These are phyloP conservation scores for Chaetomiaceae sp. DNA, from an alignment of 2,329 filamentous ascomycete species.

Conservation along the genomic window DNA sequence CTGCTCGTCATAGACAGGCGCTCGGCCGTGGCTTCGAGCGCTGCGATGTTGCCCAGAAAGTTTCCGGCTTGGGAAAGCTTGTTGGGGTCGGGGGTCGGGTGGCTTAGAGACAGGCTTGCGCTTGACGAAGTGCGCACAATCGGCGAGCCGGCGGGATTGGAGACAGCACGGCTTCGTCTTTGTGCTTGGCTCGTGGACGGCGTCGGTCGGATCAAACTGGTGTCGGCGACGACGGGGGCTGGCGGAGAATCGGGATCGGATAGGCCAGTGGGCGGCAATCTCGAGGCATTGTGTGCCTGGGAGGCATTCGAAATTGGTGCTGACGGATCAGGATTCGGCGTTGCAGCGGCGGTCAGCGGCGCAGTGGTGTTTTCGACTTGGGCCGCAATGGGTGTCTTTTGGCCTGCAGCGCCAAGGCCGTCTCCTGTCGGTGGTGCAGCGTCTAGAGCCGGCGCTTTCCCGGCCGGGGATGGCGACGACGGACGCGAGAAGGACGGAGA, in stretches of 20 bases:
- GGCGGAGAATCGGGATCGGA: background rate
- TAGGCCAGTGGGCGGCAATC: background rate
- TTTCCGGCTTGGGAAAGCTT: conserved; percentile 57
- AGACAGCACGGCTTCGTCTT: conserved; percentile 19
- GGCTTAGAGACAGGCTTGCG: conserved; percentile 44
- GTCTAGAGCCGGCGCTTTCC: background rate
- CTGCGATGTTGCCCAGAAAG: conserved; percentile 63
- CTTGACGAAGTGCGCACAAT: conserved; percentile 46
- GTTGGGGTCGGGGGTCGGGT: conserved; percentile 60
- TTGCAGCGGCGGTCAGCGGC: conserved; percentile 14
- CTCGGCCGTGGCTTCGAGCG: conserved; percentile 72
- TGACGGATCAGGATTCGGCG: conserved; percentile 10
- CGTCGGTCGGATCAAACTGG: conserved; percentile 21
- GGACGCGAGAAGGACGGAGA: conserved; percentile 18
- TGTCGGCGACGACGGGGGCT: conserved; percentile 11
- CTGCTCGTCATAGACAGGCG: conserved; percentile 69
- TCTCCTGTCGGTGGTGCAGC: background rate
- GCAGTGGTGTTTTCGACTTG: conserved; percentile 8
- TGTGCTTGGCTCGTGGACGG: conserved; percentile 10
- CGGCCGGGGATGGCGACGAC: conserved; percentile 12
- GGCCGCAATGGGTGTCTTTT: conserved; percentile 11
- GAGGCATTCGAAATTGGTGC: background rate
- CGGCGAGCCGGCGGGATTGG: conserved; percentile 33
- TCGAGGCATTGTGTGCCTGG: conserved; percentile 1
- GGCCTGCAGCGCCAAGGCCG: conserved; percentile 16